These are phyloP conservation scores for Trichoderma gamsii DNA, from an alignment of 495 filamentous ascomycete species.

Conservation along the genomic window DNA sequence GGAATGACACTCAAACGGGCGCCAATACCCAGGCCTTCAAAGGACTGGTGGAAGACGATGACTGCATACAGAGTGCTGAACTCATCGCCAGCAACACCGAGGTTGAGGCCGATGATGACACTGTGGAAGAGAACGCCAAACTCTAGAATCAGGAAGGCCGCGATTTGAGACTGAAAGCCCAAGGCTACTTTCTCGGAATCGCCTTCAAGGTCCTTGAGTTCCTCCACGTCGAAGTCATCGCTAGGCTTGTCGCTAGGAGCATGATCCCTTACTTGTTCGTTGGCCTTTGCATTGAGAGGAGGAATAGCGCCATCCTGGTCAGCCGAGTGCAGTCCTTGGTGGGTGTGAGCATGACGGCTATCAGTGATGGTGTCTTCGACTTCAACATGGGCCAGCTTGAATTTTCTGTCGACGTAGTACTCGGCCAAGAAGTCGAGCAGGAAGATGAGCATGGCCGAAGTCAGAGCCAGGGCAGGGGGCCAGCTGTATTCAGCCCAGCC, in stretches of 20 bases:
- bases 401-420: constrained; percentile 48
- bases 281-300: constrained; percentile 15
- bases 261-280: constrained; percentile 1
- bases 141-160: constrained; percentile 60
- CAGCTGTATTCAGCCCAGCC: constrained; percentile 18
- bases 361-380: constrained; percentile 8
- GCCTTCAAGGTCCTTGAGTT: constrained; percentile 4
- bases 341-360: constrained; percentile 15
- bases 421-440: constrained; percentile 59
- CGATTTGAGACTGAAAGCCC: constrained; percentile 32
- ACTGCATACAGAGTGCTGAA: constrained; percentile 50
- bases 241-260: constrained; percentile 12
- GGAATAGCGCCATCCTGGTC: neutral
- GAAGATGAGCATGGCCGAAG: constrained; percentile 55
- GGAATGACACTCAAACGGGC: constrained; percentile 59
- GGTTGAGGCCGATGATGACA: constrained; percentile 54
- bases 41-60: constrained; percentile 64
- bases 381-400: constrained; percentile 23
- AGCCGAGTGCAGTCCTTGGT: constrained; percentile 3
- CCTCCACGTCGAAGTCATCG: neutral
- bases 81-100: constrained; percentile 51
- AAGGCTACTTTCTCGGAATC: neutral
- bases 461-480: constrained; percentile 27
- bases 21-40: constrained; percentile 73
- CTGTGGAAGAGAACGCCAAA: constrained; percentile 69